Base-by-base conservation (phyloP, 768 basidiomycete species). In the Leccinum aurantiacum region DNA sequence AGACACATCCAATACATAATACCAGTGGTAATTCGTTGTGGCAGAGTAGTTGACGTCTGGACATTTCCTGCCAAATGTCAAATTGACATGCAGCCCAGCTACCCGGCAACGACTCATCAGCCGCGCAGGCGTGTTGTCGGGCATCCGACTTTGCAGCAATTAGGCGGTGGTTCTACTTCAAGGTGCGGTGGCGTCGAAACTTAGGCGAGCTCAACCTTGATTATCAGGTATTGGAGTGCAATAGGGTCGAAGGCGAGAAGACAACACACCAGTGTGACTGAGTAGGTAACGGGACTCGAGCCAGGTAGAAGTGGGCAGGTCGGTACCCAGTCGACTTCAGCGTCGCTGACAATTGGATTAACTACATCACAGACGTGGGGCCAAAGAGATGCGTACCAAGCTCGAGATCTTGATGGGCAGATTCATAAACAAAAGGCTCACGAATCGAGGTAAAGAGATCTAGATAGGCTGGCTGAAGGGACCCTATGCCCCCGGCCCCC, bases 1-100 rank as follows among this genome's bases (percentile, higher is more conserved):
- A 59, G 59, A 59, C 47, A 25, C 6, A 35, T 38, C 10, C 33
- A 37, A 22, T 10, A 33, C 35, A 37, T 53, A 11, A 19, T 19
- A 44, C n/a, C 38, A 41, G 4, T 41, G 38, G 38, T 41, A 41
- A n/a, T 44, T 44, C 41, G n/a, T 41, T 57, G 29, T 24, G 19
- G 17, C 19, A n/a, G 8, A 33, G 22, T 33, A 17, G 7, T n/a
- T 44, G 41, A 44, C 17, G 41, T 29, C 17, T 54, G 9, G 56
- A 56, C 57, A 37, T 47, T 44, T 59, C 31, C 56, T 58, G 57
- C 55, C 57, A 57, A 33, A 35, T n/a, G 50, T 48, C 24, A 48
- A 11, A 25, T 46, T 46, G 44, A 19, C 44, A 11, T 19, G 19
- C 19, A 46, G 11, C 11, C 44, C 2, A 11, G 10, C 11, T 46